These are phyloP conservation scores for Penicillium verhagenii DNA, from an alignment of 495 filamentous ascomycete genomes.

Conservation along the genomic window DNA sequence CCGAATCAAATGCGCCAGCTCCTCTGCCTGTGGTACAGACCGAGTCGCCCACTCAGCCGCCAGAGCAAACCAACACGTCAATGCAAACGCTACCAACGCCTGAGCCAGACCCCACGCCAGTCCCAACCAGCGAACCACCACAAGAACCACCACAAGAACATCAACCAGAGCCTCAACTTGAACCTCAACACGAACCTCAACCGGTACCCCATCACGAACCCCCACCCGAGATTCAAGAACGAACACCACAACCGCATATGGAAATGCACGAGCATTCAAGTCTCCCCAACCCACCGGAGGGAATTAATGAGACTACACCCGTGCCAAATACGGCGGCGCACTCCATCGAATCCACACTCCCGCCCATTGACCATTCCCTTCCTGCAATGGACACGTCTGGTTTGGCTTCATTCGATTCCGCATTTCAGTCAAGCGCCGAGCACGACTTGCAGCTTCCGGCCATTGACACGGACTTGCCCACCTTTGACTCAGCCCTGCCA, in stretches of 20 bases:
- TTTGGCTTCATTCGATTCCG: conserved; percentile 36
- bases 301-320: conserved; percentile 4
- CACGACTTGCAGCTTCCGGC: conserved; percentile 36
- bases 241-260: background rate
- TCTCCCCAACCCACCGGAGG: conserved; percentile 1
- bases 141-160: background rate
- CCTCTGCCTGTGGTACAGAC: conserved; percentile 7
- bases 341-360: conserved; percentile 12
- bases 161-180: background rate
- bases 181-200: background rate
- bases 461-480: conserved; percentile 39
- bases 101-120: background rate
- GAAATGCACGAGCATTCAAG: conserved; percentile 6
- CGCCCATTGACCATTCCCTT: conserved; percentile 8
- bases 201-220: background rate
- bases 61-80: conserved; percentile 8
- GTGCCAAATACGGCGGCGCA: conserved; percentile 10
- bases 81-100: background rate
- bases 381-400: conserved; percentile 19
- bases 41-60: conserved; percentile 6
- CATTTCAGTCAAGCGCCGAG: conserved; percentile 27
- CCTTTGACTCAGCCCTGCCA: conserved; percentile 36
- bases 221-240: conserved; percentile 1
- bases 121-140: background rate
- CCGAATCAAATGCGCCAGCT: conserved; percentile 23